Percentiles rank a stretch among this genome's conserved stretches.
Evolutionary conservation across 257 asterid genomes (phyloP).

Genomic region (Fraxinus americana): DNA sequence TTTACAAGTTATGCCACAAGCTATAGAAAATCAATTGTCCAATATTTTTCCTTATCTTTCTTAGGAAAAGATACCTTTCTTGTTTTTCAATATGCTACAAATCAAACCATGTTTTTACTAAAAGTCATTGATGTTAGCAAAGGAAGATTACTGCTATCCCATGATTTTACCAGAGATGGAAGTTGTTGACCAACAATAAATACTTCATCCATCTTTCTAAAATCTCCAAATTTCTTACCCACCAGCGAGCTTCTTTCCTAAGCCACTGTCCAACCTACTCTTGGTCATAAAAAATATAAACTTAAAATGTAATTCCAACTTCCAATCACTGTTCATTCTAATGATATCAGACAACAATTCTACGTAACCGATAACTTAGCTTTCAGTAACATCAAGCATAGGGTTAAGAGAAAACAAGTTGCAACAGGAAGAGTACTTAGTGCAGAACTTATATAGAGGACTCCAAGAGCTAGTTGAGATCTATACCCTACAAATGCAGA

Average conservation of each 20-base stretch:
- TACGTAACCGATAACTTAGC: neutral
- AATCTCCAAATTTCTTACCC: conserved; percentile 19
- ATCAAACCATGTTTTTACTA: neutral
- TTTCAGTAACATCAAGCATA: conserved; percentile 1
- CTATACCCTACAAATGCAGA: conserved; percentile 16
- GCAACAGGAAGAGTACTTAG: neutral
- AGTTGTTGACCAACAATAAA: conserved; percentile 1
- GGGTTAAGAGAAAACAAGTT: neutral
- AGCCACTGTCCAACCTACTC: neutral
- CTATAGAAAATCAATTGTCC: neutral
- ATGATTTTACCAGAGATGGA: neutral
- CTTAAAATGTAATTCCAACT: neutral
- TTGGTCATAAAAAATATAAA: conserved; percentile 1
- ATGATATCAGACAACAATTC: neutral
- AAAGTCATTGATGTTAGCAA: neutral
- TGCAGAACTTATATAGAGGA: neutral
- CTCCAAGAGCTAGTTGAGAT: neutral
- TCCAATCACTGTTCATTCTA: neutral
- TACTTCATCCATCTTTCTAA: neutral
- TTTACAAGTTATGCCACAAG: conserved; percentile 12
- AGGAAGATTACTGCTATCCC: neutral
- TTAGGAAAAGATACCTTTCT: neutral
- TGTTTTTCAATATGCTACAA: neutral
- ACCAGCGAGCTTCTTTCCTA: neutral
- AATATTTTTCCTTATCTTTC: conserved; percentile 1